A percentile compares a stretch with the other conserved stretches of the same genome.
Evolutionary conservation across 2,329 filamentous ascomycete genomes (phyloP).

Genomic region (Simplicillium aogashimaense): DNA sequence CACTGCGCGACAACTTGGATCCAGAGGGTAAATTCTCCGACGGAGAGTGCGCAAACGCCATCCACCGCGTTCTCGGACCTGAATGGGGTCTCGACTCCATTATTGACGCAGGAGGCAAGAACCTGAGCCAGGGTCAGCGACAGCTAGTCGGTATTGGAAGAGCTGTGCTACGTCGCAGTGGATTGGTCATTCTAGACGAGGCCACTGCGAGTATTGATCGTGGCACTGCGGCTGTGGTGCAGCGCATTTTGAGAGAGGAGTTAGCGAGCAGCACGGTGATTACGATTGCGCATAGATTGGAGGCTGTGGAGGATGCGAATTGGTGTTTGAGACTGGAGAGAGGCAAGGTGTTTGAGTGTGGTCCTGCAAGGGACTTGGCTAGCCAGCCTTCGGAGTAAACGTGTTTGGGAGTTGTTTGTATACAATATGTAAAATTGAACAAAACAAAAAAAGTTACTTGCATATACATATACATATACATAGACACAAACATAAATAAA

Average conservation of each 20-base stretch:
- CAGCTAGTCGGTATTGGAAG: conserved; percentile 52
- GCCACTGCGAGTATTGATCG: conserved; percentile 55
- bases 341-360: conserved; percentile 39
- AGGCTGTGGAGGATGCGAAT: conserved; percentile 49
- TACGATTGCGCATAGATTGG: conserved; percentile 55
- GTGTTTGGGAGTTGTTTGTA: too few relatives aligned
- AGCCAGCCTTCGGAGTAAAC: too few relatives aligned
- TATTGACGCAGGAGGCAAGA: conserved; percentile 50
- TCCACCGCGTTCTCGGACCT: conserved; percentile 49
- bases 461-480: neutral
- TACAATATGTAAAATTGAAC: too few relatives aligned
- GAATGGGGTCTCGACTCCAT: conserved; percentile 36
- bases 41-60: conserved; percentile 35
- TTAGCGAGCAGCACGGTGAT: conserved; percentile 49
- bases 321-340: conserved; percentile 44
- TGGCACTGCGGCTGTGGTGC: conserved; percentile 46
- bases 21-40: conserved; percentile 50
- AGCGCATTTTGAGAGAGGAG: conserved; percentile 46
- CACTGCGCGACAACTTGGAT: conserved; percentile 56
- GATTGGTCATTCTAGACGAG: conserved; percentile 54
- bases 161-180: conserved; percentile 49
- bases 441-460: conserved; percentile 1
- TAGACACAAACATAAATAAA: too few relatives aligned
- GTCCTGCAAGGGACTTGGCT: conserved; percentile 20
- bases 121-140: conserved; percentile 52